Evolutionary conservation across 768 basidiomycete species (phyloP).

Genomic region (Tephrocybe sp.): DNA sequence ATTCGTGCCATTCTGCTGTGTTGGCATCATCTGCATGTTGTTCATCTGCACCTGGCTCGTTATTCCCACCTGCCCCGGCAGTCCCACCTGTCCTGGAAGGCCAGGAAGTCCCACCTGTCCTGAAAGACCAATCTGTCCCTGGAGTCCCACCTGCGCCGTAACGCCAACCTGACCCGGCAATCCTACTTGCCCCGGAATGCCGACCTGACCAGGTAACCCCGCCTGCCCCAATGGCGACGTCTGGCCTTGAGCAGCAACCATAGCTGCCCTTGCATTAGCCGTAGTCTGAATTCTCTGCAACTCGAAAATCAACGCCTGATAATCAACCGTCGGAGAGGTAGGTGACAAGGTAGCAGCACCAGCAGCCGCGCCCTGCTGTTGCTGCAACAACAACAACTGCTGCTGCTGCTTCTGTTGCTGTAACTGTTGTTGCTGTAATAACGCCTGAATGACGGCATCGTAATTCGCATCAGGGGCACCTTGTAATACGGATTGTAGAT

Average conservation of each 20-base stretch:
- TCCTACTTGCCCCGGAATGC: background rate
- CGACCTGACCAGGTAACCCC: background rate
- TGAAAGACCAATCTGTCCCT: background rate
- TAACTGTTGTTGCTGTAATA: constrained; percentile 18
- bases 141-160: background rate
- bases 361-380: constrained; percentile 4
- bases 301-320: constrained; percentile 18
- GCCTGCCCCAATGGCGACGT: constrained; percentile 4
- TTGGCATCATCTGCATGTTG: constrained; percentile 8
- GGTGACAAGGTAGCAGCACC: background rate
- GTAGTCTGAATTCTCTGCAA: constrained; percentile 17
- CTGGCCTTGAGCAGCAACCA: constrained; percentile 11
- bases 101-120: background rate
- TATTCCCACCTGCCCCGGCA: background rate
- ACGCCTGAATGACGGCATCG: constrained; percentile 27
- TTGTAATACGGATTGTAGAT: constrained; percentile 30
- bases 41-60: constrained; percentile 4
- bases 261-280: constrained; percentile 10
- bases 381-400: constrained; percentile 7
- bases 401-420: constrained; percentile 17
- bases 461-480: constrained; percentile 32
- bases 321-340: constrained; percentile 13
- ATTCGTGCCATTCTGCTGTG: background rate
- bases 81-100: background rate
- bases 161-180: background rate